Base-by-base conservation (phyloP, 1,284 basidiomycete genomes). In the Papiliotrema flavescens region DNA sequence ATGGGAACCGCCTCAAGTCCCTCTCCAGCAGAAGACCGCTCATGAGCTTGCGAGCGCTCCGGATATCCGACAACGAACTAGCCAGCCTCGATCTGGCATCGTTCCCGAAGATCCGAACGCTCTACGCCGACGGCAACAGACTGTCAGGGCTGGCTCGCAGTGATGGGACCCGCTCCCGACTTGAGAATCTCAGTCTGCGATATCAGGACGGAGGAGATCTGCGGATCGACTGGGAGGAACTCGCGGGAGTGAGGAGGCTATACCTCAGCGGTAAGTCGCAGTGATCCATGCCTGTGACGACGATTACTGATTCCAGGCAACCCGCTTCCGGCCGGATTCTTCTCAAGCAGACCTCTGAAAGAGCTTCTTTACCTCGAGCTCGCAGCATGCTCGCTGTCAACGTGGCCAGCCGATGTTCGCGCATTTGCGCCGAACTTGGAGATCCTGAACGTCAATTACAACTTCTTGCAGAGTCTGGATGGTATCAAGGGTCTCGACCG, bases 391-490 rank as follows among this genome's bases (percentile, higher is more conserved):
- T 85, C 90, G 57, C 80, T 98, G 54, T 86, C 84, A 26, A 69
- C 71, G 43, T 82, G 97, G 52, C 92, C 95, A 3, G 64, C 77
- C 52, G 82, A 84, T 37, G 79, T 98, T 57, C 81, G 83, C 36
- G 69, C 71, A 39, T 76, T 89, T 47, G 79, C 86, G 45, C 95
- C 95, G 23, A 97, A 96, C 75, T 78, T 98, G 64, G 86, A 93
- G 55, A 87, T 88, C 56, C 80, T 98, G 71, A 98, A 98, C 79
- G 82, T 95, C 62, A 95, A 96, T 80, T 94, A 94, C 80, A 96
- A 96, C 75, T 95, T 93, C 76, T 71, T 96, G 65, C 84, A 69
- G 82, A 76, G 76, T 53, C 85, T 92, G 61, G 81, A 83, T 54
- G 79, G 82, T 54, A 77, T 97, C 55, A 81, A 81, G 44, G 89